Conservation (phyloP, 2,329 filamentous ascomycete species). For the Chrysosporium keratinophilum region DNA sequence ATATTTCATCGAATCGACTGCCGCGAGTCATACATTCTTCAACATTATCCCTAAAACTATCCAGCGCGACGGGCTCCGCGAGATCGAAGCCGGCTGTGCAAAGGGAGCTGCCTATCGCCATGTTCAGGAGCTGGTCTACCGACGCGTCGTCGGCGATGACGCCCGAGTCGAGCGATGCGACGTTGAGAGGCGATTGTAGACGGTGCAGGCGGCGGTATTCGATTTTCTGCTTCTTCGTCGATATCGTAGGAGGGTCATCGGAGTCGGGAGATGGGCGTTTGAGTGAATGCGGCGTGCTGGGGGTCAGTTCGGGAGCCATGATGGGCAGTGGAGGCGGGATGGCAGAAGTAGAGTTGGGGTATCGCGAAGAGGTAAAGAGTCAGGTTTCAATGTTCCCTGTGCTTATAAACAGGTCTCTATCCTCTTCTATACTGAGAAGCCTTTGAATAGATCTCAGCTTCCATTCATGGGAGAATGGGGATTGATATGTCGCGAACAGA, state of each 20-base stretch:
- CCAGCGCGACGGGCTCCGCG: slow-evolving; percentile 46
- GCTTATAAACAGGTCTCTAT: background rate
- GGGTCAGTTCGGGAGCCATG: slow-evolving; percentile 7
- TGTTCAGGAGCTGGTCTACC: slow-evolving; percentile 45
- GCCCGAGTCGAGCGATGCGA: slow-evolving; percentile 30
- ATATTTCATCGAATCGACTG: background rate
- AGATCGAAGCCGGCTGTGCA: slow-evolving; percentile 45
- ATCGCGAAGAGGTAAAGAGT: background rate
- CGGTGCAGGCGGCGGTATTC: slow-evolving; percentile 37
- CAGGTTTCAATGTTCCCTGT: background rate
- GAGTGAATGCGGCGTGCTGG: slow-evolving; percentile 17
- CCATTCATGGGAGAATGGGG: background rate
- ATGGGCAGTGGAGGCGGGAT: slow-evolving; percentile 12
- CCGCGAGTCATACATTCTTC: slow-evolving; percentile 48
- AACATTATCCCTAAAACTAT: slow-evolving; percentile 44
- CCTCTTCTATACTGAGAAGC: background rate
- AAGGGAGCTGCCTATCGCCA: slow-evolving; percentile 45
- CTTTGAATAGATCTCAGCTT: background rate
- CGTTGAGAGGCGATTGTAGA: slow-evolving; percentile 27
- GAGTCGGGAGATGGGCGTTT: slow-evolving; percentile 26
- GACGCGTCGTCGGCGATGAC: slow-evolving; percentile 41
- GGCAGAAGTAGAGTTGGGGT: background rate
- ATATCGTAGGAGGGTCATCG: slow-evolving; percentile 15
- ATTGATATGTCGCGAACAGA: background rate
- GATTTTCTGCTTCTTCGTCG: slow-evolving; percentile 29